phyloP scores from a whole-genome alignment of 192 early-diverging fungal genomes.

The Mortierella hygrophila region DNA sequence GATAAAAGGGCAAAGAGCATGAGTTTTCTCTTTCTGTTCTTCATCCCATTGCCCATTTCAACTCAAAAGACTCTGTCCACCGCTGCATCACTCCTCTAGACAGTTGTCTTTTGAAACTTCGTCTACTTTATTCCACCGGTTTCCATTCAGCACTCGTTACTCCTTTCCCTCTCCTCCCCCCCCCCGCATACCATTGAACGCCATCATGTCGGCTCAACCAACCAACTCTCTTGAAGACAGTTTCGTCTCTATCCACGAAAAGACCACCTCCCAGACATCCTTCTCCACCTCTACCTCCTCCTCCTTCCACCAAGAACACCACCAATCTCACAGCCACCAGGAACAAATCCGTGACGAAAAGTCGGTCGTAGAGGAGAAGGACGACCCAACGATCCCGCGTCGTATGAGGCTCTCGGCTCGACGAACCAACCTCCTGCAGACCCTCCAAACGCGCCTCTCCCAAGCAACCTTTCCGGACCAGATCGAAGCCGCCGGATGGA shows the following conservation, averaged over 20 bases:
- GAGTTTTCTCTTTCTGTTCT: not conserved
- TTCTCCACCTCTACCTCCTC: not conserved
- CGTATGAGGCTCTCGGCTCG: slow-evolving; percentile 44
- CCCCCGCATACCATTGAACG: not conserved
- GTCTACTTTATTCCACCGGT: no score
- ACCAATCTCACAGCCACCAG: not conserved
- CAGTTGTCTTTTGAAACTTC: not conserved
- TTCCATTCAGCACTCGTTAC: not conserved
- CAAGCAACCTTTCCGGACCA: slow-evolving; percentile 40
- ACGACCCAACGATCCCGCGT: slow-evolving; percentile 16
- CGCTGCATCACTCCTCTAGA: not conserved
- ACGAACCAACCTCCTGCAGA: slow-evolving; percentile 20
- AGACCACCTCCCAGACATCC: not conserved
- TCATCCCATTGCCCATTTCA: not conserved
- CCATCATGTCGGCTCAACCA: slow-evolving; percentile 12
- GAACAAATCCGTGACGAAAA: not conserved
- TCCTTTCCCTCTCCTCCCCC: not conserved
- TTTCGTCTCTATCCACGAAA: slow-evolving; percentile 42
- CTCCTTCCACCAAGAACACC: not conserved
- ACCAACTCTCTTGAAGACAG: slow-evolving; percentile 34
- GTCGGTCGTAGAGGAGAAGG: not conserved
- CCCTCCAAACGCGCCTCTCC: slow-evolving; percentile 39
- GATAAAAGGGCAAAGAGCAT: not conserved
- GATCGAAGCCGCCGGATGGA: slow-evolving; percentile 52
- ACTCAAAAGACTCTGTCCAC: not conserved